These are phyloP conservation scores for Amanita rubescens DNA, from an alignment of 768 basidiomycete species.

Conservation along the genomic window DNA sequence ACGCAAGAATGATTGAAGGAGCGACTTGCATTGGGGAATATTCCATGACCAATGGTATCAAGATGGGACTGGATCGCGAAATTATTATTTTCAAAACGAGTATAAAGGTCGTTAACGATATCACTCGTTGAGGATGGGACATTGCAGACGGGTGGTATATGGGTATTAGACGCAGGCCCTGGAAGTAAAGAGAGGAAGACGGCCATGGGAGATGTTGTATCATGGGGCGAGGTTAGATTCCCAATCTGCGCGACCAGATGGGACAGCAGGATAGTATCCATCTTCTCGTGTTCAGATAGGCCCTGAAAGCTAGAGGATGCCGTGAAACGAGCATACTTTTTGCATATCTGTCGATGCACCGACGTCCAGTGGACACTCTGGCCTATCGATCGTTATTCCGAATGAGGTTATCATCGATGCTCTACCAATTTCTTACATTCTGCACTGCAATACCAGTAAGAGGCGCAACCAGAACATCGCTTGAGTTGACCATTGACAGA, in stretches of 20 bases:
- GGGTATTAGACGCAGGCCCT: constrained; percentile 21
- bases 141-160: constrained; percentile 24
- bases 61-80: constrained; percentile 73
- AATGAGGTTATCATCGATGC: not conserved
- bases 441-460: constrained; percentile 67
- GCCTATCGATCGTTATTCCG: constrained; percentile 33
- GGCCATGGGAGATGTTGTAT: constrained; percentile 19
- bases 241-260: constrained; percentile 45
- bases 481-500: constrained; percentile 29
- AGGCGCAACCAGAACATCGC: constrained; percentile 58
- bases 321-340: constrained; percentile 37
- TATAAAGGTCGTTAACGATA: constrained; percentile 32
- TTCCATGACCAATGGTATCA: constrained; percentile 60
- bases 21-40: constrained; percentile 74
- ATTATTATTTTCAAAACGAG: constrained; percentile 76
- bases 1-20: constrained; percentile 78
- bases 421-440: constrained; percentile 39
- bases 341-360: constrained; percentile 68
- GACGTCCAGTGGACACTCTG: constrained; percentile 61
- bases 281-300: constrained; percentile 44
- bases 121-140: constrained; percentile 19
- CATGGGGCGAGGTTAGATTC: constrained; percentile 14
- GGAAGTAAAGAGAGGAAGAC: constrained; percentile 41
- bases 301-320: constrained; percentile 39
- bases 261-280: constrained; percentile 59